Evolutionary conservation across 306 rosid species (phyloP), one percentile per base, ranked within the genome.

Genomic region (Cajanus cajan): DNA sequence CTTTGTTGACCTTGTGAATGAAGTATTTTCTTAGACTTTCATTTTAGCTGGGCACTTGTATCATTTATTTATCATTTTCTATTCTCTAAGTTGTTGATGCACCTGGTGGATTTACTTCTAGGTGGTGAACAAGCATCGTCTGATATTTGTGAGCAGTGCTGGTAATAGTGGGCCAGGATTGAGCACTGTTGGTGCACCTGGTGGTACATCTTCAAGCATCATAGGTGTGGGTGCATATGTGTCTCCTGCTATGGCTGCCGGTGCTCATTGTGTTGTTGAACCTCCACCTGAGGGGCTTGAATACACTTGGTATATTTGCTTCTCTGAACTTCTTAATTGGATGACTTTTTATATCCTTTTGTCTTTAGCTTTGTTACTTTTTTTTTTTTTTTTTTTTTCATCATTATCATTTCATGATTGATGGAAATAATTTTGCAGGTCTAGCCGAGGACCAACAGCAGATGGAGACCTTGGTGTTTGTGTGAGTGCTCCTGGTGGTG

Each of bases 111-210:
- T 78, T 74, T 63, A 77, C 67, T 68, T 69, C 31, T 82, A 95
- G 99, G 99, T 71, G 40, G 98, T 95, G 77, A 90, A 91, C 90
- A 95, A 93, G 85, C 90, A 95, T 75, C 91, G 85, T 41, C 62
- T 95, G 61, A 88, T 93, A 87, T 95, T 91, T 80, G 93, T 95
- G 71, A 95, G 99, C 87, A 93, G 98, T 85, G 99, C 99, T 82
- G 99, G 97, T 77, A 95, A 95, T 83, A 90, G 89, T 90, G 99
- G 99, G 66, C 99, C 99, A 57, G 99, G 93, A 61, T 85, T 95
- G 89, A 95, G 84, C 85, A 95, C 99, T 76, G 99, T 95, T 73
- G 98, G 98, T 78, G 99, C 99, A 79, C 99, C 99, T 78, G 99
- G 99, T 67, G 99, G 99, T 76, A 93, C 99, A 59, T 76, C 97